Base-by-base conservation (phyloP, 768 basidiomycete genomes). In the Mycena epipterygia region DNA sequence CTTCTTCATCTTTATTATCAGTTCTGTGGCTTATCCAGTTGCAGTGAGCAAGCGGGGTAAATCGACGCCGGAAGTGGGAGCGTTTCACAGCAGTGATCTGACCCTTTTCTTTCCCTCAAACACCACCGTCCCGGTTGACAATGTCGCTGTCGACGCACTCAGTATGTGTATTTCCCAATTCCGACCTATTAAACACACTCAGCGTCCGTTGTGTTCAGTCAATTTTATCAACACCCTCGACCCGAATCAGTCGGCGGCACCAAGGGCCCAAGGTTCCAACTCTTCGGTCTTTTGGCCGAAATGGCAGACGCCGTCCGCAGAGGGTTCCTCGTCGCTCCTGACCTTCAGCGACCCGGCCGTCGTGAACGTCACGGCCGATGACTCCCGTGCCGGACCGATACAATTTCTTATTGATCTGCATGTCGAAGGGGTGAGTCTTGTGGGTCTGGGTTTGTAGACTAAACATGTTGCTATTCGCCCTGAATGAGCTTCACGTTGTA, bases 31-130 rank as follows among this genome's bases (percentile, higher is more conserved):
- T 33, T 33, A 23, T 33, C 13, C 5, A 19, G n/a, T 46, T 11
- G 37, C 44, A 84, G 84, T 82, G 48, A 79, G 67, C 72, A 81
- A 80, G 64, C 78, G 77, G 19, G 74, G 78, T 51, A 80, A 82
- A 66, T 55, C 68, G 5, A 74, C 64, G 5, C 75, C 79, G 0
- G 23, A 41, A 3, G 62, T 83, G 0, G 83, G 83, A 32, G 68
- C 76, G 35, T 76, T 64, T 63, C 76, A 77, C 53, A 64, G n/a
- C 14, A 69, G 69, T 19, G 74, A 78, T 56, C 25, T 48, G 3
- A 42, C 61, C 17, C 67, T 73, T 53, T 72, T 59, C 61, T 67
- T 72, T 58, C 19, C 56, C 14, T 11, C 48, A 5, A 62, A 56
- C 27, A 21, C 58, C 12, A 52, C 57, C 32, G n/a, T n/a, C n/a